phyloP scores from a whole-genome alignment of 1,139 yeast genomes.

The Pichia inconspicua region DNA sequence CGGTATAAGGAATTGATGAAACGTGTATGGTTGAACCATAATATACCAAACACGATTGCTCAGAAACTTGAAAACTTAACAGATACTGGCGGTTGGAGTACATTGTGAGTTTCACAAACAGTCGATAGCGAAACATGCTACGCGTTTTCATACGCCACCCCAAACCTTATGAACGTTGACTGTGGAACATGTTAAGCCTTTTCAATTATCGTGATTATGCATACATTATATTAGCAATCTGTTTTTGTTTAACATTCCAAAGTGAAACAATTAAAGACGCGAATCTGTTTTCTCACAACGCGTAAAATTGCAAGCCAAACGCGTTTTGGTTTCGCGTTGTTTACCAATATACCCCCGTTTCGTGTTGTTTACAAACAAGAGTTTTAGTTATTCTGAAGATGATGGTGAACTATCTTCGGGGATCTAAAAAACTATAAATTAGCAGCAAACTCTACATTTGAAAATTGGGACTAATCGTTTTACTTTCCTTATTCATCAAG shows the following conservation, averaged over 20 bases:
- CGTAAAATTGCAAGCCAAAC: not conserved
- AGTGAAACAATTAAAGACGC: not conserved
- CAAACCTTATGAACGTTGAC: too few species aligned
- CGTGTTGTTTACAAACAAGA: not conserved
- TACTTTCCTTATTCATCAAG: not conserved
- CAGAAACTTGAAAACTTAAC: conserved; percentile 68
- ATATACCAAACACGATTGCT: conserved; percentile 68
- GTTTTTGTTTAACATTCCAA: not conserved
- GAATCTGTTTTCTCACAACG: not conserved
- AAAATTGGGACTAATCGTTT: too few species aligned
- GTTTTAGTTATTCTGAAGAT: not conserved
- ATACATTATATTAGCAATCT: too few species aligned
- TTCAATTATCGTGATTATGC: too few species aligned
- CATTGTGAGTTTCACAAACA: conserved; percentile 38
- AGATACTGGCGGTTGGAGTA: conserved; percentile 96
- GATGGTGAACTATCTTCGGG: not conserved
- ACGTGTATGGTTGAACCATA: conserved; percentile 72
- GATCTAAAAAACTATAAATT: not conserved
- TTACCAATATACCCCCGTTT: not conserved
- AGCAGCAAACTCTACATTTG: not conserved
- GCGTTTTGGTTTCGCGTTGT: not conserved
- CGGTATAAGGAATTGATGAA: conserved; percentile 64
- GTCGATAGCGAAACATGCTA: not conserved
- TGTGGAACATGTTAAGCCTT: too few species aligned
- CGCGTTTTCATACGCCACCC: too few species aligned